These are phyloP conservation scores for Nigrograna mackinnonii DNA, from an alignment of 2,329 filamentous ascomycete species.

Conservation along the genomic window DNA sequence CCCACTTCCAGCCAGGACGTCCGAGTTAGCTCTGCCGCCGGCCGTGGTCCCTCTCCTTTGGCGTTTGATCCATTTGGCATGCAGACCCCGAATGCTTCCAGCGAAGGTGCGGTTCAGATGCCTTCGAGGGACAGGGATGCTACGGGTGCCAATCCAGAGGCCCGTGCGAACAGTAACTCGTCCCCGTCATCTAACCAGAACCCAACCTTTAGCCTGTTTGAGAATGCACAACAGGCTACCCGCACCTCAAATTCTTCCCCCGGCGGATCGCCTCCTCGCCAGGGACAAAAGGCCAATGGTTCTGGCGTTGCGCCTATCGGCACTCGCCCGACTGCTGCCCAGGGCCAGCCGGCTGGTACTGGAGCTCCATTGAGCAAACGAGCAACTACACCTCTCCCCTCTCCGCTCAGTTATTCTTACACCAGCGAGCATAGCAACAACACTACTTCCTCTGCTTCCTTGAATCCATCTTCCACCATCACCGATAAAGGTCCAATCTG, in stretches of 20 bases:
- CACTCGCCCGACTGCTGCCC: slow-evolving; percentile 73
- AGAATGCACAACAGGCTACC: slow-evolving; percentile 65
- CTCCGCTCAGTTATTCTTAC: slow-evolving; percentile 74
- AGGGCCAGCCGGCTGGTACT: slow-evolving; percentile 59
- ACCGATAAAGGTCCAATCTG: slow-evolving; percentile 61
- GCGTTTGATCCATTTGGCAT: slow-evolving; percentile 72
- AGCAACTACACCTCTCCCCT: slow-evolving; percentile 87
- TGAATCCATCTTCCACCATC: slow-evolving; percentile 58
- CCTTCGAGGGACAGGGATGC: slow-evolving; percentile 51
- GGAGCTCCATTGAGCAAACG: slow-evolving; percentile 74
- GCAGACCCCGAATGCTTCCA: slow-evolving; percentile 53
- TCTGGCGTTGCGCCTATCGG: slow-evolving; percentile 87
- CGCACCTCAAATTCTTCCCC: slow-evolving; percentile 88
- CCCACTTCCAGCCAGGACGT: slow-evolving; percentile 69
- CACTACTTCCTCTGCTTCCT: slow-evolving; percentile 57
- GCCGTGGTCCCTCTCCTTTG: slow-evolving; percentile 76
- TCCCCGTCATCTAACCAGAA: slow-evolving; percentile 74
- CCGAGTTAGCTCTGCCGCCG: slow-evolving; percentile 63
- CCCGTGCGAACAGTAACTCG: slow-evolving; percentile 80
- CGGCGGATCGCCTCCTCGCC: slow-evolving; percentile 75
- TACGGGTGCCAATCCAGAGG: slow-evolving; percentile 57
- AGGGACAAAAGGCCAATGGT: slow-evolving; percentile 62
- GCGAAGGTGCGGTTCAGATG: slow-evolving; percentile 58
- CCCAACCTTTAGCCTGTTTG: slow-evolving; percentile 52
- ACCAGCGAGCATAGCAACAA: slow-evolving; percentile 54